Evolutionary conservation across 2,329 filamentous ascomycete species (phyloP).

Genomic region (Simplicillium sp.): DNA sequence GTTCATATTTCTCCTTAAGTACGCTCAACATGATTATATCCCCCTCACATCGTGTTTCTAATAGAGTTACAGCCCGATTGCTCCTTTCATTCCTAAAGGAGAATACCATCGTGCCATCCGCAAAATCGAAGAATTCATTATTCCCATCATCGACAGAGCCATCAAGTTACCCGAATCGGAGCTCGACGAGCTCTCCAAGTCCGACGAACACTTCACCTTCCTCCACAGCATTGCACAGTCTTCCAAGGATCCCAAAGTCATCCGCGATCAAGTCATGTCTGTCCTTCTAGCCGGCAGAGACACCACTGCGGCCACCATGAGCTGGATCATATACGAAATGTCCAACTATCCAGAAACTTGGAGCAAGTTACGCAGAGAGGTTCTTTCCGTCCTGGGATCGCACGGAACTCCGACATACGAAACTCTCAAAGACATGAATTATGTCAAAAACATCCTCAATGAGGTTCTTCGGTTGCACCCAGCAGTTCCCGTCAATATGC

Average conservation of each 20-base stretch:
- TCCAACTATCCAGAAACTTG: slow-evolving; percentile 59
- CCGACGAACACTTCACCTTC: slow-evolving; percentile 61
- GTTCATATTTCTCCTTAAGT: slow-evolving; percentile 42
- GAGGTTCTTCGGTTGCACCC: neutral
- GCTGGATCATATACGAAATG: slow-evolving; percentile 77
- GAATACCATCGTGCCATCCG: slow-evolving; percentile 54
- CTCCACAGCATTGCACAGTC: slow-evolving; percentile 63
- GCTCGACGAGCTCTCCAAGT: slow-evolving; percentile 58
- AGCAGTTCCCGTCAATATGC: neutral
- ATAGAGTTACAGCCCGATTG: slow-evolving; percentile 41
- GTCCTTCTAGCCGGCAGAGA: slow-evolving; percentile 79
- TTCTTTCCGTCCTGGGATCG: slow-evolving; percentile 28
- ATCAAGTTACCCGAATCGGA: slow-evolving; percentile 54
- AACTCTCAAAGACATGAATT: neutral
- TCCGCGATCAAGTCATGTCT: slow-evolving; percentile 66
- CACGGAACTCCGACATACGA: neutral
- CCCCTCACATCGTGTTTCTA: neutral
- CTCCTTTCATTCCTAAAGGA: slow-evolving; percentile 44
- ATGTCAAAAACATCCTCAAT: neutral
- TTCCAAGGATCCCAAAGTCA: slow-evolving; percentile 50
- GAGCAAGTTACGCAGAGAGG: slow-evolving; percentile 62
- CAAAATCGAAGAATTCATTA: slow-evolving; percentile 58
- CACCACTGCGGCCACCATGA: slow-evolving; percentile 74
- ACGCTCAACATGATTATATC: slow-evolving; percentile 7
- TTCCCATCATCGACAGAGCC: slow-evolving; percentile 57